Evolutionary conservation across 2,329 filamentous ascomycete genomes (phyloP).

Genomic region (Colletotrichum phormii): DNA sequence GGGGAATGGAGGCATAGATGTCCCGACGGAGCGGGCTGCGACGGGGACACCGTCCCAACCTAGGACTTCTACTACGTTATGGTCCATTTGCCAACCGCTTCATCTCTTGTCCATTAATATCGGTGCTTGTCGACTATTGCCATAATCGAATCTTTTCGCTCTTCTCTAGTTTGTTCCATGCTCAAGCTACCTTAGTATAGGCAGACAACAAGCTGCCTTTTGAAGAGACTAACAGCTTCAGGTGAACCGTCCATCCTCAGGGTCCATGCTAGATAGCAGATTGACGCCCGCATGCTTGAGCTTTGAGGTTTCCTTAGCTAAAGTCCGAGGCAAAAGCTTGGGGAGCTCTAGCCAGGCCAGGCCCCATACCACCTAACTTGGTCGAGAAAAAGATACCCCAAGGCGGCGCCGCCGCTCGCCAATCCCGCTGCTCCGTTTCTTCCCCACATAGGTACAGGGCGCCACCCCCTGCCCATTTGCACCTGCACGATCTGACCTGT

Average conservation of each 20-base stretch:
- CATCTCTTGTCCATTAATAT: background rate
- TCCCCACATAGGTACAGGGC: slow-evolving; percentile 17
- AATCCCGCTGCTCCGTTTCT: slow-evolving; percentile 2
- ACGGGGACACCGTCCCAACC: background rate
- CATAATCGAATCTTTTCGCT: background rate
- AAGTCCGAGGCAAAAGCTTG: background rate
- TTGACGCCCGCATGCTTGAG: background rate
- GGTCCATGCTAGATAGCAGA: background rate
- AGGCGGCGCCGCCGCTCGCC: background rate
- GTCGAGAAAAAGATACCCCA: background rate
- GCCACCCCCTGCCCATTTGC: slow-evolving; percentile 19
- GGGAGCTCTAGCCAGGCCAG: background rate
- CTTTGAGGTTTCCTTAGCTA: background rate
- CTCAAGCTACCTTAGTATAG: background rate
- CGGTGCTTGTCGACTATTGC: background rate
- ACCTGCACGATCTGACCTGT: background rate
- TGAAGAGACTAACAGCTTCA: background rate
- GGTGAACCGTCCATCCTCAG: background rate
- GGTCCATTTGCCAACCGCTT: background rate
- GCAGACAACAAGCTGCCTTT: background rate
- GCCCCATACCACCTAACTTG: background rate
- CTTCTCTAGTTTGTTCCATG: background rate
- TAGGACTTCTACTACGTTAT: background rate
- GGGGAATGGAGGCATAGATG: slow-evolving; percentile 31
- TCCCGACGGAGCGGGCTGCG: slow-evolving; percentile 23